These are phyloP conservation scores for Sugiyamaella qingdaonensis DNA, from an alignment of 805 yeast species.

Conservation along the genomic window DNA sequence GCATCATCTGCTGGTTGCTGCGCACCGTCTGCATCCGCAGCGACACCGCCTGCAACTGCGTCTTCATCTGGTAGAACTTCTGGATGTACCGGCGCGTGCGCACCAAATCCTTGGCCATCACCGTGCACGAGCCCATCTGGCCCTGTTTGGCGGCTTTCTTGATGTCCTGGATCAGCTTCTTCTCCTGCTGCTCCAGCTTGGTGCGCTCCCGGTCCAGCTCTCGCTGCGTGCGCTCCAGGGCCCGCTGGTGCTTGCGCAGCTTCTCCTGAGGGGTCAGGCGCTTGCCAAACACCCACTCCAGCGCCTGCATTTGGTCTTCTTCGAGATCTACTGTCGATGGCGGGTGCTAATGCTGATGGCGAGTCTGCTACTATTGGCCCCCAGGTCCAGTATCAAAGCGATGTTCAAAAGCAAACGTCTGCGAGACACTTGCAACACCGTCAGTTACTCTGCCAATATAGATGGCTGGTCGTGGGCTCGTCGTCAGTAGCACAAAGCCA, in stretches of 20 bases:
- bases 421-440: too few species aligned
- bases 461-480: too few species aligned
- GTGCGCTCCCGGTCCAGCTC: constrained; percentile 85
- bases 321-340: too few species aligned
- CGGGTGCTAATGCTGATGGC: too few species aligned
- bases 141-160: constrained; percentile 89
- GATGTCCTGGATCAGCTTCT: constrained; percentile 77
- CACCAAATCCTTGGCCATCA: constrained; percentile 92
- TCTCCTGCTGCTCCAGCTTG: constrained; percentile 88
- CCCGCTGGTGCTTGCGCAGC: constrained; percentile 91
- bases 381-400: too few species aligned
- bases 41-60: constrained; percentile 92
- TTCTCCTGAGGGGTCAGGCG: constrained; percentile 91
- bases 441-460: too few species aligned
- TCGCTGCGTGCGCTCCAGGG: constrained; percentile 89
- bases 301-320: constrained; percentile 47
- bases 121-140: constrained; percentile 82
- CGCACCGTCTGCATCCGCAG: constrained; percentile 88
- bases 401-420: too few species aligned
- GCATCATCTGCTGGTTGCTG: constrained; percentile 91
- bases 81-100: constrained; percentile 78
- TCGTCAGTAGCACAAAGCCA: too few species aligned
- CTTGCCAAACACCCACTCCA: constrained; percentile 97
- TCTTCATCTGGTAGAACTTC: constrained; percentile 89
- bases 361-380: too few species aligned